Evolutionary conservation across 768 basidiomycete species (phyloP).

Genomic region (Chalciporus piperatus): DNA sequence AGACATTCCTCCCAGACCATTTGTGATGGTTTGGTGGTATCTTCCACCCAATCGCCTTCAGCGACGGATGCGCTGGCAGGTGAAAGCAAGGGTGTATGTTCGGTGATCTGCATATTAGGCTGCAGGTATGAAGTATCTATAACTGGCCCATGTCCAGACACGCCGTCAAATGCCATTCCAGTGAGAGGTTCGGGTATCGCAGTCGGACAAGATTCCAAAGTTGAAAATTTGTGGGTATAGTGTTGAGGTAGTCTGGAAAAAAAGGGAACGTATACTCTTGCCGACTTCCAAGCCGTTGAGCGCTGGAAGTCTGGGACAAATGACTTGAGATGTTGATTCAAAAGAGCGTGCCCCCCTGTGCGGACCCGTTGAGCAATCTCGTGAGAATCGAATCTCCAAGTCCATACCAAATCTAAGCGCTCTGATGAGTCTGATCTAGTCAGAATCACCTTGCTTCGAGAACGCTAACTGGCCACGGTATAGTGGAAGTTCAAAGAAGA

Average conservation of each 20-base stretch:
- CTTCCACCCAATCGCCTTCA: constrained; percentile 31
- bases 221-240: not conserved
- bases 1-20: not conserved
- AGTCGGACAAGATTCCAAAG: not conserved
- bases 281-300: too few species aligned
- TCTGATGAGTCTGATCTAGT: too few species aligned
- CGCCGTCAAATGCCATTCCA: not conserved
- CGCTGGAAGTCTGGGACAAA: too few species aligned
- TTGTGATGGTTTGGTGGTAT: constrained; percentile 1
- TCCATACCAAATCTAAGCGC: too few species aligned
- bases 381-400: too few species aligned
- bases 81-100: constrained; percentile 54
- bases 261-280: too few species aligned
- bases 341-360: too few species aligned
- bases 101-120: constrained; percentile 19
- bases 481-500: not conserved
- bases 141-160: not conserved
- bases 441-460: too few species aligned
- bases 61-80: constrained; percentile 54
- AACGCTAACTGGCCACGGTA: too few species aligned
- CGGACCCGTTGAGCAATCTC: too few species aligned
- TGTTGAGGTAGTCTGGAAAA: not conserved
- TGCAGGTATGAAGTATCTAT: not conserved
- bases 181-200: not conserved
- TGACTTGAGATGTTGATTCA: too few species aligned